Percentiles rank a stretch among this genome's conserved stretches.
These are phyloP conservation scores for Diatrype stigma DNA, from an alignment of 2,329 filamentous ascomycete species.

Conservation along the genomic window DNA sequence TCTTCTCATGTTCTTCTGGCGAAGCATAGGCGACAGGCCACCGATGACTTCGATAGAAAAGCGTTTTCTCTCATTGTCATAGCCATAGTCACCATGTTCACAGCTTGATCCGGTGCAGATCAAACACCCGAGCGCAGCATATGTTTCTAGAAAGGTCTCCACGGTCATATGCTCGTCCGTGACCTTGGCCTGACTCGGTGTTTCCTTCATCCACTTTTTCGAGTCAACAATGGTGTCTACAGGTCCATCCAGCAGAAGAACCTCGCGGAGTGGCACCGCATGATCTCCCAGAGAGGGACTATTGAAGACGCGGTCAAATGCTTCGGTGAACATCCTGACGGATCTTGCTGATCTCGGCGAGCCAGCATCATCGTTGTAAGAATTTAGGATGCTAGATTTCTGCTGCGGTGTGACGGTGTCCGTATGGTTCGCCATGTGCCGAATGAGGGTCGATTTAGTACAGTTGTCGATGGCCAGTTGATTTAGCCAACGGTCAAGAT, in stretches of 20 bases:
- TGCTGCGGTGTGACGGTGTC: constrained; percentile 51
- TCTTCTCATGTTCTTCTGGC: constrained; percentile 20
- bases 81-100: constrained; percentile 57
- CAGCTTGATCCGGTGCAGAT: constrained; percentile 58
- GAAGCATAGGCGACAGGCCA: constrained; percentile 31
- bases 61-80: constrained; percentile 47
- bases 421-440: constrained; percentile 46
- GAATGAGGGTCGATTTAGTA: constrained; percentile 48
- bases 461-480: constrained; percentile 47
- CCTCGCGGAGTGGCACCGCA: constrained; percentile 46
- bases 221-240: constrained; percentile 51
- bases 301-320: constrained; percentile 54
- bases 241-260: constrained; percentile 49
- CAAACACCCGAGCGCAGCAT: constrained; percentile 53
- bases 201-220: constrained; percentile 49
- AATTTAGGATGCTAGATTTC: constrained; percentile 47
- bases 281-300: constrained; percentile 29
- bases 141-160: constrained; percentile 49
- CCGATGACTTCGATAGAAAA: constrained; percentile 47
- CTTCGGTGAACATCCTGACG: constrained; percentile 50
- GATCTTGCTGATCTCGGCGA: constrained; percentile 39
- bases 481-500: constrained; percentile 51
- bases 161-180: constrained; percentile 34
- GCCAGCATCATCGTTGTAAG: constrained; percentile 38
- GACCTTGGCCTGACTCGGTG: constrained; percentile 28